Evolutionary conservation across 129 eudicot species (phyloP), one percentile per base, ranked within the genome.

Genomic region (Sambucus nigra): DNA sequence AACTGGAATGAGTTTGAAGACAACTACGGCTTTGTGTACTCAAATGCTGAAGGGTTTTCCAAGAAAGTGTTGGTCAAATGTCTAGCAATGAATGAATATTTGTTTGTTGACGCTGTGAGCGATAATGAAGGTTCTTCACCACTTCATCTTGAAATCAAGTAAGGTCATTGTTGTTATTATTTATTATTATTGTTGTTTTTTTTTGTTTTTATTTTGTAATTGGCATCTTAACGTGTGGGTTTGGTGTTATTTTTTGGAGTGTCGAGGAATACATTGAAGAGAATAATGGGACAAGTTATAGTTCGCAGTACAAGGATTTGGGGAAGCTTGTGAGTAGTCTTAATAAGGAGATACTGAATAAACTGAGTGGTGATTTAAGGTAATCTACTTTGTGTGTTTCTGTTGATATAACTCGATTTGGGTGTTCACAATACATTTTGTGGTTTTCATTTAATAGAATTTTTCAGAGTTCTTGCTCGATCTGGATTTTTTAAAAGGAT

Each of bases 1-100:
- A 66, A 76, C 0, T 91, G 98, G 98, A 79, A 91, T 53, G 94
- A 76, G 38, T 52, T 69, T 15, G 88, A 79, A 10, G 95, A 85
- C 16, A 72, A 77, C 21, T 91, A 91, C 22, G 95, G 78, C 0
- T 91, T 91, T 44, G 79, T 91, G 5, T 91, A 91, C 50, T 60
- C 74, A 0, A 76, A 72, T 27, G 82, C 88, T 22, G 65, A 73
- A 16, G 61, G 67, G 61, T 72, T 60, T 13, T 55, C 82, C 1
- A 76, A 85, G 64, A 89, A 79, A 57, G 84, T 89, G 3, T 46
- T 89, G 22, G 77, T 89, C 18, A 84, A 89, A 73, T 85, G 86
- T 45, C 74, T 89, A 25, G 86, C 51, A 1, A 66, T 84, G 94
- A 82, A 80, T 52, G 73, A 85, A 26, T 74, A 74, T 47, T 48